Evolutionary conservation across 306 rosid species (phyloP).

Genomic region (Cucumis melo): DNA sequence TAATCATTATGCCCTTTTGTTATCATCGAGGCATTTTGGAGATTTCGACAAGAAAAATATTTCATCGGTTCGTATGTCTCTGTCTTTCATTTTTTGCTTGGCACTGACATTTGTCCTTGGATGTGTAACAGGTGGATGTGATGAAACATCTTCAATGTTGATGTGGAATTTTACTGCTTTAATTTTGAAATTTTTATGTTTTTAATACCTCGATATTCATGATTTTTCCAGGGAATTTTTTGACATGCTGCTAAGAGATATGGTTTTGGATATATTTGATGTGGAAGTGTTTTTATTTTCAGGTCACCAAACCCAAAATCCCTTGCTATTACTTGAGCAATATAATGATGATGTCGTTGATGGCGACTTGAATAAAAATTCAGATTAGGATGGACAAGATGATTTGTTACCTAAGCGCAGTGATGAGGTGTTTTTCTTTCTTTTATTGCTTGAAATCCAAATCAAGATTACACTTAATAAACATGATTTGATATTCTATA

Average conservation of each 20-base stretch:
- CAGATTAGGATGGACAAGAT: slow-evolving; percentile 17
- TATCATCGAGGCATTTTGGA: slow-evolving; percentile 55
- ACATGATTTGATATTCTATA: not conserved
- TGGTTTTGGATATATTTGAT: slow-evolving; percentile 25
- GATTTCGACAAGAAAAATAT: slow-evolving; percentile 53
- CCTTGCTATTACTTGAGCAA: slow-evolving; percentile 81
- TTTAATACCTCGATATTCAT: slow-evolving; percentile 3
- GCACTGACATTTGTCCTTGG: slow-evolving; percentile 44
- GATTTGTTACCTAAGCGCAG: slow-evolving; percentile 15
- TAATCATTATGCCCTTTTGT: slow-evolving; percentile 41
- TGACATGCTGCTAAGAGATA: slow-evolving; percentile 6
- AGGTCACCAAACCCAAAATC: slow-evolving; percentile 68
- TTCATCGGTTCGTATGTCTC: slow-evolving; percentile 87
- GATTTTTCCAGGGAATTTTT: not conserved
- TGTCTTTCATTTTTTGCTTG: slow-evolving; percentile 58
- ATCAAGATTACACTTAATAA: not conserved
- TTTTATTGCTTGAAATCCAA: not conserved
- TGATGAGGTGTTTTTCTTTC: slow-evolving; percentile 45
- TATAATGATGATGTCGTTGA: slow-evolving; percentile 83
- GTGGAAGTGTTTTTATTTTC: slow-evolving; percentile 32
- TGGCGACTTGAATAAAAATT: slow-evolving; percentile 36
- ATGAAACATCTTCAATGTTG: slow-evolving; percentile 32
- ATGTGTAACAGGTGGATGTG: slow-evolving; percentile 76
- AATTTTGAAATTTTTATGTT: slow-evolving; percentile 10
- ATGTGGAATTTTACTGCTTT: slow-evolving; percentile 17